Conservation (phyloP, 352 stramenopile genomes). For the Saprolegnia parasitica region DNA sequence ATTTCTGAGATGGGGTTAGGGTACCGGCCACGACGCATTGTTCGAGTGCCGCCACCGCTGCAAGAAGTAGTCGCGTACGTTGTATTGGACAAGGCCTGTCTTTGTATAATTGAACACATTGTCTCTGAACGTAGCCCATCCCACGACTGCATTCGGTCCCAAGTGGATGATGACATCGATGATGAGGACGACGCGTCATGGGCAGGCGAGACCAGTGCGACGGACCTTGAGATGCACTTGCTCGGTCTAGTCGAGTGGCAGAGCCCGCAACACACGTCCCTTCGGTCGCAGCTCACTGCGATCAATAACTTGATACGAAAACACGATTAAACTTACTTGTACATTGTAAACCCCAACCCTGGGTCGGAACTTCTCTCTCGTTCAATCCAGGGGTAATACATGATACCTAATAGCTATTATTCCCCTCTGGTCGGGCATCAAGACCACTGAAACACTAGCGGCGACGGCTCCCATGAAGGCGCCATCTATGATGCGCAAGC, state of each 20-base stretch:
- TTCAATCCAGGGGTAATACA: too few species aligned
- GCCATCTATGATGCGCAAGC: too few species aligned
- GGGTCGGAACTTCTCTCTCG: too few species aligned
- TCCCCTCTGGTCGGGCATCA: too few species aligned
- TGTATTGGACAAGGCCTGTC: neutral
- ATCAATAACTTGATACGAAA: slow-evolving; percentile 22
- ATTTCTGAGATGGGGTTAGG: neutral
- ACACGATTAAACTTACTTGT: neutral
- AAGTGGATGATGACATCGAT: neutral
- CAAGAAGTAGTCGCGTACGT: too few species aligned
- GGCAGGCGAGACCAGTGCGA: neutral
- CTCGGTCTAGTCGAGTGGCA: slow-evolving; percentile 7
- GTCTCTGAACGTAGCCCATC: neutral
- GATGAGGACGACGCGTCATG: neutral
- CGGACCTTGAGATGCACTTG: neutral
- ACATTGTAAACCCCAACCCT: neutral
- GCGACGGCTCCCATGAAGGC: too few species aligned
- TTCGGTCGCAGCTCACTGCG: slow-evolving; percentile 5
- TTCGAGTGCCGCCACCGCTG: neutral
- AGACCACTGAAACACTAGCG: too few species aligned
- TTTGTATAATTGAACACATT: neutral
- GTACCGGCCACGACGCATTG: slow-evolving; percentile 18
- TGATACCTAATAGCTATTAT: too few species aligned
- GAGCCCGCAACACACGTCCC: neutral
- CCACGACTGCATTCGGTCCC: neutral